phyloP scores from a whole-genome alignment of 176 grass and related monocot genomes.

The Oryza rufipogon region DNA sequence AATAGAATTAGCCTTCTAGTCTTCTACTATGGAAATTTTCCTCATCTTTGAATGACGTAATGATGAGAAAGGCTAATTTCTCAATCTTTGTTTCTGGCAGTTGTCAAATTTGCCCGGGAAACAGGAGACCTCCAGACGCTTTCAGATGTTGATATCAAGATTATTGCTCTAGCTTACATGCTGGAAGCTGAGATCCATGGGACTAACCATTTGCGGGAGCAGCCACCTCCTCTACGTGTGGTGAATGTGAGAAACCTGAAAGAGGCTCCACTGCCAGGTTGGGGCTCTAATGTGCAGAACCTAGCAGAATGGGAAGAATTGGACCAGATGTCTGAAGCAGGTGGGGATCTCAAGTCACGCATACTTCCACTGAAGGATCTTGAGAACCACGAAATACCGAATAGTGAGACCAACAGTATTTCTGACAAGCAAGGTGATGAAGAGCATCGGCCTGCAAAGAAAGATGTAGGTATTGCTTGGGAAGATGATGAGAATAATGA shows the following conservation, averaged over 20 bases:
- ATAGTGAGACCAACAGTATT: slow-evolving; percentile 27
- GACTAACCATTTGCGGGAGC: slow-evolving; percentile 75
- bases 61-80: slow-evolving; percentile 5
- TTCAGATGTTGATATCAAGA: slow-evolving; percentile 95
- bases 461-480: slow-evolving; percentile 56
- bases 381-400: slow-evolving; percentile 54
- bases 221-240: slow-evolving; percentile 70
- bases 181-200: slow-evolving; percentile 85
- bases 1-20: background rate
- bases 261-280: slow-evolving; percentile 70
- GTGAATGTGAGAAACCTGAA: slow-evolving; percentile 66
- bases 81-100: slow-evolving; percentile 39
- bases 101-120: slow-evolving; percentile 88
- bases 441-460: slow-evolving; percentile 40
- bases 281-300: slow-evolving; percentile 90
- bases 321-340: slow-evolving; percentile 63
- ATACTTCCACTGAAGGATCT: slow-evolving; percentile 89
- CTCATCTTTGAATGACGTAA: background rate
- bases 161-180: slow-evolving; percentile 95
- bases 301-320: slow-evolving; percentile 88
- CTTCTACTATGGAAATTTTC: background rate
- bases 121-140: slow-evolving; percentile 93
- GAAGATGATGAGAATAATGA: slow-evolving; percentile 70
- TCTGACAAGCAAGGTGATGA: slow-evolving; percentile 41
- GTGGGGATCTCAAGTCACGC: slow-evolving; percentile 46